A percentile compares a stretch with the other conserved stretches of the same genome.
These are phyloP conservation scores for Mycocentrospora acerina DNA, from an alignment of 2,329 filamentous ascomycete species.

Conservation along the genomic window DNA sequence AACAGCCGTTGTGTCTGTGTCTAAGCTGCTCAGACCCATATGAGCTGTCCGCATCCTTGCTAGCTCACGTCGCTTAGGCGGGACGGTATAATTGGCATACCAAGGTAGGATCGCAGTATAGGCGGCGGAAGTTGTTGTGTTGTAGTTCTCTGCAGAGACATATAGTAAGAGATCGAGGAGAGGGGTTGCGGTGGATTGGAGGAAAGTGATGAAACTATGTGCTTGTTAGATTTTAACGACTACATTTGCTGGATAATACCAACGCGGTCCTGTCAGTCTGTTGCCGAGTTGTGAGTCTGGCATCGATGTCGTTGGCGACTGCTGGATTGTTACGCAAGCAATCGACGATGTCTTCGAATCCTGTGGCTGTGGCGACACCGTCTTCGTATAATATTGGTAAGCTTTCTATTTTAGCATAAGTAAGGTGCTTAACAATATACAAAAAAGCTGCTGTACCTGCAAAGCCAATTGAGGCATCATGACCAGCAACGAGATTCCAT, in stretches of 20 bases:
- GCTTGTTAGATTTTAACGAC: not conserved
- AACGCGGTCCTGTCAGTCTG: constrained; percentile 47
- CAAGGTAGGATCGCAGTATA: constrained; percentile 80
- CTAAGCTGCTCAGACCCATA: constrained; percentile 50
- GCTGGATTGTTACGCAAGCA: constrained; percentile 50
- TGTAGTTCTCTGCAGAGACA: constrained; percentile 87
- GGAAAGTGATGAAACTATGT: constrained; percentile 60
- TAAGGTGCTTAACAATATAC: not conserved
- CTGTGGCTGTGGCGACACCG: constrained; percentile 55
- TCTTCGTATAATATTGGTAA: constrained; percentile 61
- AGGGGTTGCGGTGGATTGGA: constrained; percentile 72
- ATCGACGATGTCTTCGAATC: constrained; percentile 62
- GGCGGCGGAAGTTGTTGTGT: constrained; percentile 71
- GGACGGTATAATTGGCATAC: constrained; percentile 85
- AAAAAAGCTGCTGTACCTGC: constrained; percentile 45
- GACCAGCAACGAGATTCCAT: constrained; percentile 40
- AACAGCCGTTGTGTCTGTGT: constrained; percentile 46
- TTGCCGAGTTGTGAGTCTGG: constrained; percentile 31
- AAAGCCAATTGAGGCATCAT: constrained; percentile 70
- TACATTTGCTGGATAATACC: constrained; percentile 2
- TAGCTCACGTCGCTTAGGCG: constrained; percentile 68
- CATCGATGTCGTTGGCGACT: constrained; percentile 31
- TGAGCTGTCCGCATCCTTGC: constrained; percentile 67
- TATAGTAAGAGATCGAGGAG: constrained; percentile 87
- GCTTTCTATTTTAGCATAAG: constrained; percentile 46